Evolutionary conservation across 345 rosid genomes (phyloP), one percentile per base, ranked within the genome.

Genomic region (Aegle marmelos): DNA sequence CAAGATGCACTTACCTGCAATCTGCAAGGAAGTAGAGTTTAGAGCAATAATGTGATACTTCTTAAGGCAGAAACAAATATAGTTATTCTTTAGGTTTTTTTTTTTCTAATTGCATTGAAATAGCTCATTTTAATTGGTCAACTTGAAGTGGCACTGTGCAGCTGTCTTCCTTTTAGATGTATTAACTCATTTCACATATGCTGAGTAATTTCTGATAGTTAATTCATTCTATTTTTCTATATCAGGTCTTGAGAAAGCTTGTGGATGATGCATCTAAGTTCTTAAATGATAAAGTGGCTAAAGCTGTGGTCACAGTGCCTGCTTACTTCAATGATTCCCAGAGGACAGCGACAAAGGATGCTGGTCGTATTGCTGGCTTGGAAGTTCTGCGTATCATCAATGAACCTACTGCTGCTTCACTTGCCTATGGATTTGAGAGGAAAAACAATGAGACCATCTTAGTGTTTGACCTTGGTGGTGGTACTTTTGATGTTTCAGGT

Each of bases 401-500:
- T 61, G 99, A 96, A 78, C 99, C 99, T 4, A 96, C 99, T 19
- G 97, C 99, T 80, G 97, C 99, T 50, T 91, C 98, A 0, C 81
- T 96, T 83, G 99, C 99, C 3, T 94, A 94, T 86, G 98, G 98
- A 27, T 96, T 96, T 87, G 99, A 96, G 77, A 96, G 76, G 82
- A 96, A 96, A 85, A 92, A 84, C 83, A 94, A 96, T 64, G 98
- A 96, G 80, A 96, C 98, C 7, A 96, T 96, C 71, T 89, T 96
- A 30, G 99, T 96, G 0, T 96, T 96, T 88, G 99, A 96, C 85
- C 99, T 95, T 83, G 99, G 99, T 79, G 99, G 99, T 85, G 98
- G 98, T 83, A 94, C 99, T 28, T 94, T 95, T 80, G 99, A 36
- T 21, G 50, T 67, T 37, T 67, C 53, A 36, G 71, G 50, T 39